These are phyloP conservation scores for Rickenella mellea DNA, from an alignment of 768 basidiomycete genomes.

Conservation along the genomic window DNA sequence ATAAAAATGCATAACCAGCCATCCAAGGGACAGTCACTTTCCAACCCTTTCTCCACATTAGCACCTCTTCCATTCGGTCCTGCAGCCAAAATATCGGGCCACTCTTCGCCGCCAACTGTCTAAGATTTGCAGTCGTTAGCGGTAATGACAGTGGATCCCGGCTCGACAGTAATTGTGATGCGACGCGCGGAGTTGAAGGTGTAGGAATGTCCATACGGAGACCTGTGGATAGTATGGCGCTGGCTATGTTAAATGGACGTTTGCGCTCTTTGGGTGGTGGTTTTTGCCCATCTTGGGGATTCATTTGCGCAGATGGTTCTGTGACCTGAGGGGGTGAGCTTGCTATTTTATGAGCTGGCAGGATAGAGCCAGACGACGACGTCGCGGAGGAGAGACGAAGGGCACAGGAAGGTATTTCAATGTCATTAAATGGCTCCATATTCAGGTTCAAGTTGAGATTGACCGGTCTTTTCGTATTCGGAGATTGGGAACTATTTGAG, in stretches of 20 bases:
- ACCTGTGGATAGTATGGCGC: background rate
- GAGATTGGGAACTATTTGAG: no score
- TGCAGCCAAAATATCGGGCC: conserved; percentile 87
- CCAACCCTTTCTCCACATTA: conserved; percentile 77
- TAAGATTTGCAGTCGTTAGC: conserved; percentile 29
- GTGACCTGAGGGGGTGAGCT: no score
- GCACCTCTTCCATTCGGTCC: conserved; percentile 76
- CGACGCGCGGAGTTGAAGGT: background rate
- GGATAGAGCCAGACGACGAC: no score
- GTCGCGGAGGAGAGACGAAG: no score
- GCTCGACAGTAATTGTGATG: background rate
- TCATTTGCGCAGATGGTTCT: no score
- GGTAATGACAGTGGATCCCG: background rate
- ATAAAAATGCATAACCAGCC: conserved; percentile 67
- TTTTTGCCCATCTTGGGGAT: no score
- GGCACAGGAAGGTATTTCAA: no score
- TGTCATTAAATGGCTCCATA: no score
- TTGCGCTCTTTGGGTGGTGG: background rate
- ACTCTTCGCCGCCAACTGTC: conserved; percentile 64
- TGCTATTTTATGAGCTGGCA: no score
- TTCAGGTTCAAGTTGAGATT: no score
- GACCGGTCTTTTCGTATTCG: no score
- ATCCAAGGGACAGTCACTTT: conserved; percentile 68
- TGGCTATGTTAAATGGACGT: background rate
- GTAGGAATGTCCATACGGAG: background rate